Conservation (phyloP, 768 basidiomycete species). For the Boletus vinaceobasis region DNA sequence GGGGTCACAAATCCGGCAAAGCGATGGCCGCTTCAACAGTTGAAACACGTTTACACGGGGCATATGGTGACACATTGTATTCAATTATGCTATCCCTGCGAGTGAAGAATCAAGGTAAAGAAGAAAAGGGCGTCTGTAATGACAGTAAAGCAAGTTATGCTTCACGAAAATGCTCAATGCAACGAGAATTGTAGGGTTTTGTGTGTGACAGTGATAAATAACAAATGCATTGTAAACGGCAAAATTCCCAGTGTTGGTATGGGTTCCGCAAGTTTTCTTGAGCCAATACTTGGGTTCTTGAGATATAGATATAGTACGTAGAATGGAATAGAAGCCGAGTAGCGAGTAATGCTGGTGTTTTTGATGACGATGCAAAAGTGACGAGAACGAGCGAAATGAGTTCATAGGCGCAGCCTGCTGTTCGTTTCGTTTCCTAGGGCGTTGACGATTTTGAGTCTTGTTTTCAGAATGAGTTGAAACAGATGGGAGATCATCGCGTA, state of each 20-base stretch:
- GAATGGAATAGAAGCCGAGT: slow-evolving; percentile 29
- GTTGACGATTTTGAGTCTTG: slow-evolving; percentile 13
- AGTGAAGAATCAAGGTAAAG: slow-evolving; percentile 5
- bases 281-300: slow-evolving; percentile 29
- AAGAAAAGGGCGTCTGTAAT: slow-evolving; percentile 12
- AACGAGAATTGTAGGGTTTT: slow-evolving; percentile 20
- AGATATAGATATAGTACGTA: slow-evolving; percentile 38
- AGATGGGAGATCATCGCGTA: background rate
- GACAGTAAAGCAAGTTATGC: slow-evolving; percentile 20
- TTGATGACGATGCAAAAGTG: slow-evolving; percentile 24
- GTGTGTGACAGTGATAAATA: slow-evolving; percentile 31
- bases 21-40: background rate
- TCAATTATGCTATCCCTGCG: slow-evolving; percentile 17
- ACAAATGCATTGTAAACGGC: slow-evolving; percentile 32
- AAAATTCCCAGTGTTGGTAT: slow-evolving; percentile 29
- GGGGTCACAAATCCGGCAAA: slow-evolving; percentile 12
- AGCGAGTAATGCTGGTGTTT: slow-evolving; percentile 25
- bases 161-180: slow-evolving; percentile 28
- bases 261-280: slow-evolving; percentile 33
- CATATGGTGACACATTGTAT: slow-evolving; percentile 12
- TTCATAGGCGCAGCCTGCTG: slow-evolving; percentile 25
- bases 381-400: slow-evolving; percentile 9
- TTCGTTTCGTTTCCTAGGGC: slow-evolving; percentile 16
- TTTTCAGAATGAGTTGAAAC: background rate
- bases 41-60: background rate